Evolutionary conservation across 2,329 filamentous ascomycete genomes (phyloP).

Genomic region (Alternaria viburni): DNA sequence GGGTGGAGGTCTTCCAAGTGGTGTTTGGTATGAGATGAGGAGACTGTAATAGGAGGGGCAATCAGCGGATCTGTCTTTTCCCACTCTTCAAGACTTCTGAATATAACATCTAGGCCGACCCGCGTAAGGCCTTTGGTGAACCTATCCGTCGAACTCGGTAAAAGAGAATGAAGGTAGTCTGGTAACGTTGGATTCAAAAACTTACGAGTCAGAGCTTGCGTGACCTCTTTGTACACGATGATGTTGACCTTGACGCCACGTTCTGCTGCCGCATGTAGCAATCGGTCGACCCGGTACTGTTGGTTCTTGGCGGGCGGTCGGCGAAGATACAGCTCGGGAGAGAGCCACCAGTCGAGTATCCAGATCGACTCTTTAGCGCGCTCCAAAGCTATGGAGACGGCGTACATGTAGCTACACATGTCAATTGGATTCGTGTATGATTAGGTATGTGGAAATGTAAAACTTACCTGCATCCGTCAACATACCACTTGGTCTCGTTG

Average conservation of each 20-base stretch:
- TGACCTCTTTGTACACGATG: conserved; percentile 88
- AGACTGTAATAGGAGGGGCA: conserved; percentile 58
- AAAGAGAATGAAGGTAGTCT: conserved; percentile 52
- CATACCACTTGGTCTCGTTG: conserved; percentile 83
- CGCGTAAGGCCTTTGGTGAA: conserved; percentile 51
- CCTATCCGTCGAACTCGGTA: conserved; percentile 49
- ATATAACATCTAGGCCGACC: conserved; percentile 52
- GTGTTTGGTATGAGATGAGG: conserved; percentile 78
- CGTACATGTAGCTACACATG: conserved; percentile 72
- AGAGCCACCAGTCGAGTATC: conserved; percentile 90
- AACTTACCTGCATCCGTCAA: conserved; percentile 61
- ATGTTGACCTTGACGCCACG: conserved; percentile 83
- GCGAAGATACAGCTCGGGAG: conserved; percentile 84
- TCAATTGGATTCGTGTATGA: too few relatives aligned
- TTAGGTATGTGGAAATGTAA: too few relatives aligned
- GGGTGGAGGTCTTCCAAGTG: conserved; percentile 76
- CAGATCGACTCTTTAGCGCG: conserved; percentile 78
- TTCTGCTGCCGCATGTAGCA: conserved; percentile 82
- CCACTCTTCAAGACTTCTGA: conserved; percentile 53
- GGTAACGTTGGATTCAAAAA: conserved; percentile 53
- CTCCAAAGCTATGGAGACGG: conserved; percentile 80
- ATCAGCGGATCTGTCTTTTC: conserved; percentile 56
- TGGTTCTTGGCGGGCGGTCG: conserved; percentile 82
- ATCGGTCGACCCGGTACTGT: conserved; percentile 80
- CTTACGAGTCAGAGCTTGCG: conserved; percentile 79